Conservation (phyloP, 2,329 filamentous ascomycete species). For the Tolypocladium pustulatum region DNA sequence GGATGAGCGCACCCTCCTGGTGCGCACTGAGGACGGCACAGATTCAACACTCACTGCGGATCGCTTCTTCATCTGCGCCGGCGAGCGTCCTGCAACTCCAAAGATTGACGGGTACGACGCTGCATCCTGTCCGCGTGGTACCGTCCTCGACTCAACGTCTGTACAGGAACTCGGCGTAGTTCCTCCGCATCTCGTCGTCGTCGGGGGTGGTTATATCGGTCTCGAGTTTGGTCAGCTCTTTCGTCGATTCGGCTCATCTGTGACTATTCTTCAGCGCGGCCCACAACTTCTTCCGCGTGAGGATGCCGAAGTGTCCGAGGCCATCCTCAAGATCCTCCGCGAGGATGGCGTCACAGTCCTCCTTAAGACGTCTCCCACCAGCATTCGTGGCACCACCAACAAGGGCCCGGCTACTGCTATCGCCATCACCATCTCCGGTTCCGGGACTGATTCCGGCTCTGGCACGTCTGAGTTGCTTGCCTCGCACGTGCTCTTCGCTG, state of each 20-base stretch:
- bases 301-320: constrained; percentile 35
- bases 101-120: constrained; percentile 22
- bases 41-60: constrained; percentile 24
- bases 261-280: constrained; percentile 35
- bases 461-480: constrained; percentile 15
- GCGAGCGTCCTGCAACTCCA: constrained; percentile 30
- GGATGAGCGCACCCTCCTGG: constrained; percentile 24
- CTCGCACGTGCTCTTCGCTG: constrained; percentile 38
- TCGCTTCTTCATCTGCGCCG: constrained; percentile 35
- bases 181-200: constrained; percentile 35
- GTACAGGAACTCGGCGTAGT: constrained; percentile 34
- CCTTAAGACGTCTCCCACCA: constrained; percentile 22
- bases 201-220: constrained; percentile 44
- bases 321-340: constrained; percentile 28
- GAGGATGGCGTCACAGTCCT: constrained; percentile 35
- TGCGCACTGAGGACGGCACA: constrained; percentile 18
- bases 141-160: constrained; percentile 33
- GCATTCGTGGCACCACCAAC: constrained; percentile 8
- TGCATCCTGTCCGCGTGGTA: constrained; percentile 1
- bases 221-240: constrained; percentile 44
- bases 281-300: constrained; percentile 32
- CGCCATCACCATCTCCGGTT: constrained; percentile 9
- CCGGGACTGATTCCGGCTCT: constrained; percentile 2
- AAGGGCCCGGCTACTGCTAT: constrained; percentile 7
- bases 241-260: constrained; percentile 34